These are phyloP conservation scores for Zasmidium cellare DNA, from an alignment of 2,329 filamentous ascomycete species.

Conservation along the genomic window DNA sequence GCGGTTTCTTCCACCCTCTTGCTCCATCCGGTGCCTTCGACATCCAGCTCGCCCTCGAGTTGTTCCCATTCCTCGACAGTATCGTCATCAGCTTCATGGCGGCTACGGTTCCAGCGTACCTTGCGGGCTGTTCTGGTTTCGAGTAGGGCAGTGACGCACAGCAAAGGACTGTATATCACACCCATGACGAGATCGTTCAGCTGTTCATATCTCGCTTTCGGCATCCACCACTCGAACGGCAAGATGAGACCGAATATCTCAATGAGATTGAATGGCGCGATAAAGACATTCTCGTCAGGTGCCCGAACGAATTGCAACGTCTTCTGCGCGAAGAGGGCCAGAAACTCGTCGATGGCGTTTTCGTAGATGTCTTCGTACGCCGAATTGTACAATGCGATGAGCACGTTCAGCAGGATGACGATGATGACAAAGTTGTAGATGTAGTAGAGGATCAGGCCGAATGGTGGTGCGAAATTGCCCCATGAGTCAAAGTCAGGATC, in stretches of 20 bases:
- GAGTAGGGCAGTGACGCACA: conserved; percentile 72
- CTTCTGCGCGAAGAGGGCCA: conserved; percentile 89
- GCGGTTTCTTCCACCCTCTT: conserved; percentile 74
- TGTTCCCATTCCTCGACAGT: conserved; percentile 92
- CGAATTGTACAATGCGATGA: conserved; percentile 96
- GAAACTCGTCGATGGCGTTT: conserved; percentile 91
- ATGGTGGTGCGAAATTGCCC: conserved; percentile 86
- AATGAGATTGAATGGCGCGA: conserved; percentile 90
- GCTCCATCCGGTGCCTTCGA: conserved; percentile 81
- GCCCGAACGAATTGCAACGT: conserved; percentile 96
- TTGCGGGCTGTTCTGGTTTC: conserved; percentile 43
- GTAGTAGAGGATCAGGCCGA: conserved; percentile 94
- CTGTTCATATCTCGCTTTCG: conserved; percentile 68
- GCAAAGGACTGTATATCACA: conserved; percentile 77
- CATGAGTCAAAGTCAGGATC: conserved; percentile 88
- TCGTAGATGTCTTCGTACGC: conserved; percentile 94
- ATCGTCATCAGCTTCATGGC: conserved; percentile 89
- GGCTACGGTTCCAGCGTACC: conserved; percentile 64
- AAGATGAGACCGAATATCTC: conserved; percentile 78
- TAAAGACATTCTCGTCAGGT: conserved; percentile 97
- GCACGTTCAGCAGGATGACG: conserved; percentile 90
- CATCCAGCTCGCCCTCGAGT: conserved; percentile 68
- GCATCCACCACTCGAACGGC: conserved; percentile 94
- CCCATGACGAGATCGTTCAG: conserved; percentile 91
- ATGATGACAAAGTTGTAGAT: conserved; percentile 97